Conservation (phyloP, 768 basidiomycete species). For the Boletus bicolor region DNA sequence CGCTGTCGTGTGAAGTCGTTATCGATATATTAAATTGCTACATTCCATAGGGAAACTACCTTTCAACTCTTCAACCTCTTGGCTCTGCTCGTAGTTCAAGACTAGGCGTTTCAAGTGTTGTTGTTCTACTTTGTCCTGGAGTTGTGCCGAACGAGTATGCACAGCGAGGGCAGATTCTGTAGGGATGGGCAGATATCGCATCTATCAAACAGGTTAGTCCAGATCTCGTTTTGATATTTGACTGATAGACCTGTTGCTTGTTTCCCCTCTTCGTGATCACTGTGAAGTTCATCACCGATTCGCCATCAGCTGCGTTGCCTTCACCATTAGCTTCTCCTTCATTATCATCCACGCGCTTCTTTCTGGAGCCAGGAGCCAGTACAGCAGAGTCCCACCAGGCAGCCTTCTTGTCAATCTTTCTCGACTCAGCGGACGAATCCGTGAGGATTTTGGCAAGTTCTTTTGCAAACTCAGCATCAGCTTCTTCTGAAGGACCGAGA, state of each 20-base stretch:
- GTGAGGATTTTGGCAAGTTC: constrained; percentile 95
- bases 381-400: constrained; percentile 90
- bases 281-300: constrained; percentile 81
- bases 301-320: constrained; percentile 29
- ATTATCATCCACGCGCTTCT: constrained; percentile 59
- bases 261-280: constrained; percentile 90
- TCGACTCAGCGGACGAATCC: constrained; percentile 76
- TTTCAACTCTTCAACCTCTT: constrained; percentile 81
- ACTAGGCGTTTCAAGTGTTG: constrained; percentile 96
- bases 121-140: constrained; percentile 94
- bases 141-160: constrained; percentile 86
- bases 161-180: constrained; percentile 83
- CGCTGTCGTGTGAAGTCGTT: constrained; percentile 36
- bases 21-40: background rate
- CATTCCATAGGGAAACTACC: constrained; percentile 37
- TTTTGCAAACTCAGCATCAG: constrained; percentile 90
- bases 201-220: constrained; percentile 40
- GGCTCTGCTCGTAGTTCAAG: constrained; percentile 85
- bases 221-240: constrained; percentile 2
- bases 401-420: constrained; percentile 86
- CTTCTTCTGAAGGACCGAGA: constrained; percentile 83
- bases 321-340: constrained; percentile 49
- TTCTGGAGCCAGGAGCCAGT: constrained; percentile 60
- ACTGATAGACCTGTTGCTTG: constrained; percentile 69
- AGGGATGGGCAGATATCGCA: constrained; percentile 86